Conservation (phyloP, 2,329 filamentous ascomycete species). For the Exophiala xenobiotica region DNA sequence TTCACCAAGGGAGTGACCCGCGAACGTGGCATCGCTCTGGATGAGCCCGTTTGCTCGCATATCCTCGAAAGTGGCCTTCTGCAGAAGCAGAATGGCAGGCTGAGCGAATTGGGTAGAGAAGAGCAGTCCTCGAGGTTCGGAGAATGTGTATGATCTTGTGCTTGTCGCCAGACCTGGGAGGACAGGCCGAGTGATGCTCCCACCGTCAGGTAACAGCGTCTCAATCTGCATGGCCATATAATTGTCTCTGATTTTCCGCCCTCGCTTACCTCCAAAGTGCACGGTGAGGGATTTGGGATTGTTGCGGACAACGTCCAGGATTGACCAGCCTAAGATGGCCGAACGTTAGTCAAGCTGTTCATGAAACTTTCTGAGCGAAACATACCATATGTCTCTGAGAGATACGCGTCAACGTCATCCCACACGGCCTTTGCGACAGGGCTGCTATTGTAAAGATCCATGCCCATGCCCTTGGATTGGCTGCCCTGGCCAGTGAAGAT, state of each 20-base stretch:
- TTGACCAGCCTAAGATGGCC: slow-evolving; percentile 63
- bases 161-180: slow-evolving; percentile 96
- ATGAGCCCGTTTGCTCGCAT: slow-evolving; percentile 97
- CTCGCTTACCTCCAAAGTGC: slow-evolving; percentile 93
- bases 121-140: slow-evolving; percentile 87
- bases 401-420: slow-evolving; percentile 96
- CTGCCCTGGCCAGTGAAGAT: slow-evolving; percentile 98
- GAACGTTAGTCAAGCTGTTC: background rate
- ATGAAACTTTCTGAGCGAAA: background rate
- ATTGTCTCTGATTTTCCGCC: slow-evolving; percentile 96
- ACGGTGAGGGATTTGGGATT: slow-evolving; percentile 99
- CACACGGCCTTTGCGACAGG: slow-evolving; percentile 93
- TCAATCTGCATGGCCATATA: slow-evolving; percentile 99
- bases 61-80: slow-evolving; percentile 99
- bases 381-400: slow-evolving; percentile 90
- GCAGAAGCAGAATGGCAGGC: slow-evolving; percentile 95
- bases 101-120: slow-evolving; percentile 99
- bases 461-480: slow-evolving; percentile 99
- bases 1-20: slow-evolving; percentile 95
- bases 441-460: slow-evolving; percentile 95
- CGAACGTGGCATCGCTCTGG: slow-evolving; percentile 93
- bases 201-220: slow-evolving; percentile 87
- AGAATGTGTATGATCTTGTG: slow-evolving; percentile 95
- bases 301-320: slow-evolving; percentile 98
- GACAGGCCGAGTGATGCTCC: slow-evolving; percentile 97